phyloP scores from a whole-genome alignment of 306 rosid genomes.

The Calophaca sinica region DNA sequence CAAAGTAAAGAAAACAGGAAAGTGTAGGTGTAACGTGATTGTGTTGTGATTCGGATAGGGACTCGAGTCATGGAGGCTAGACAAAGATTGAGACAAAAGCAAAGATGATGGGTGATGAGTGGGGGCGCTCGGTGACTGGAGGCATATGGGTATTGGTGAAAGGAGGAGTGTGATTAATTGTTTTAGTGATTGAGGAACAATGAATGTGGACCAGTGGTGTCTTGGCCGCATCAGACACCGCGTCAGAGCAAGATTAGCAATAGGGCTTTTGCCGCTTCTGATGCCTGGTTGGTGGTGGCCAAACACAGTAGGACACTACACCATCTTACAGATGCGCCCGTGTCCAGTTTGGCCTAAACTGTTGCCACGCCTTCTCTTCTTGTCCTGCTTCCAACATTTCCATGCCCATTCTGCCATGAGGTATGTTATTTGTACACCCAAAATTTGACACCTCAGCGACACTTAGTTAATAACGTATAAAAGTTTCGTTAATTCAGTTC shows the following conservation, averaged over 20 bases:
- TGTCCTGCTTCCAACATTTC: constrained; percentile 24
- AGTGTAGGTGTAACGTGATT: not conserved
- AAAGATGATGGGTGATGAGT: not conserved
- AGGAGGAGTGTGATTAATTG: not conserved
- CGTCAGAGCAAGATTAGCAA: constrained; percentile 40
- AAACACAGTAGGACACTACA: not conserved
- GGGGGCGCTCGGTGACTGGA: constrained; percentile 1
- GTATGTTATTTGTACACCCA: too few species aligned
- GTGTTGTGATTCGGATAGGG: not conserved
- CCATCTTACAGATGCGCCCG: not conserved
- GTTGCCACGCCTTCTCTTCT: constrained; percentile 35
- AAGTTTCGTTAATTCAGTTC: too few species aligned
- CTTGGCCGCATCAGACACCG: constrained; percentile 44
- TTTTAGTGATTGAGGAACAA: constrained; percentile 31
- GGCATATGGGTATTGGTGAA: constrained; percentile 29
- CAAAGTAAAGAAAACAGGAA: not conserved
- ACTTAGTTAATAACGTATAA: too few species aligned
- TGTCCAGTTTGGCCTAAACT: constrained; percentile 31
- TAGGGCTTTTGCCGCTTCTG: constrained; percentile 11
- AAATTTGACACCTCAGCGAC: too few species aligned
- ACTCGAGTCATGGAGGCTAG: constrained; percentile 15
- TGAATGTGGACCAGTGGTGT: constrained; percentile 48
- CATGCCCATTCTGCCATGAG: constrained; percentile 42
- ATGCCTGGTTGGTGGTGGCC: not conserved
- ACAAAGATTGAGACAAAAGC: constrained; percentile 48